Conservation (phyloP, 148 eudicot species). For the Chenopodium suecicum region DNA sequence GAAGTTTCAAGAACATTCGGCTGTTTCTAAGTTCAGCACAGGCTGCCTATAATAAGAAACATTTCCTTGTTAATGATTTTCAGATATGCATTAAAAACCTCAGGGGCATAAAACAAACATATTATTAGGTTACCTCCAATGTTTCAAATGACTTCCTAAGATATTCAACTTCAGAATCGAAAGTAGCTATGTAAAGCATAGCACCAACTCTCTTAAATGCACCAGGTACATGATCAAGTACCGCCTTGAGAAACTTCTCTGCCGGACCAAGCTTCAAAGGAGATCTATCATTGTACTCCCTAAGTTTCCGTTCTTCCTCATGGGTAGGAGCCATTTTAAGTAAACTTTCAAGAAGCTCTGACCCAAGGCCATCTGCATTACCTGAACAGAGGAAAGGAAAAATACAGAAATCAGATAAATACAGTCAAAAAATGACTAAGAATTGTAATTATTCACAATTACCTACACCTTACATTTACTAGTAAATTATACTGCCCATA, state of each 20-base stretch:
- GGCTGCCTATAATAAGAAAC: slow-evolving; percentile 49
- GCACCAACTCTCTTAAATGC: slow-evolving; percentile 87
- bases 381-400: slow-evolving; percentile 40
- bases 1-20: slow-evolving; percentile 76
- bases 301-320: slow-evolving; percentile 73
- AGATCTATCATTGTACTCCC: slow-evolving; percentile 62
- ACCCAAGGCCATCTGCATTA: slow-evolving; percentile 63
- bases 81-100: background rate
- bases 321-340: slow-evolving; percentile 87
- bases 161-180: slow-evolving; percentile 82
- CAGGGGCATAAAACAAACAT: background rate
- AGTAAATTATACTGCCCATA: background rate
- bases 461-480: background rate
- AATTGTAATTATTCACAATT: background rate
- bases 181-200: slow-evolving; percentile 77
- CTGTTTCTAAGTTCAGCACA: slow-evolving; percentile 77
- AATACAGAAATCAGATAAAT: background rate
- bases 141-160: slow-evolving; percentile 73
- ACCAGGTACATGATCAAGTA: slow-evolving; percentile 65
- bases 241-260: slow-evolving; percentile 83
- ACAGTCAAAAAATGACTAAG: background rate
- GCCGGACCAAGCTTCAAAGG: slow-evolving; percentile 77
- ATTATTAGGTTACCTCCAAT: slow-evolving; percentile 52
- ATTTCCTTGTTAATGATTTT: background rate
- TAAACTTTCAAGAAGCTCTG: slow-evolving; percentile 82